phyloP scores from a whole-genome alignment of 2,329 filamentous ascomycete genomes.

The Botryotinia calthae region DNA sequence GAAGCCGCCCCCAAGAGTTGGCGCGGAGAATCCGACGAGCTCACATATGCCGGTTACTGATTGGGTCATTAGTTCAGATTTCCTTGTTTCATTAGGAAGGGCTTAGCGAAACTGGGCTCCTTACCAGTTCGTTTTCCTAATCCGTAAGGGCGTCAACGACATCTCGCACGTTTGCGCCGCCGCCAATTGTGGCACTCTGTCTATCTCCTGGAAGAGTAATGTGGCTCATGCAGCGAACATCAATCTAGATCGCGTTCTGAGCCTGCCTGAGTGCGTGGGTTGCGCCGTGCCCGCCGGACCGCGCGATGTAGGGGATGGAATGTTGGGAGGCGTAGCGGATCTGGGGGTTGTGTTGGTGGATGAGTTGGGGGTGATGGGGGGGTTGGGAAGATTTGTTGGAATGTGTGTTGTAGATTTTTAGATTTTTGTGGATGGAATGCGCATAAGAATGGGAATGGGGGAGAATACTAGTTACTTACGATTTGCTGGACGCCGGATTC shows the following conservation, averaged over 20 bases:
- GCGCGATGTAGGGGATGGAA: conserved; percentile 41
- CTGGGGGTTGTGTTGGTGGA: background rate
- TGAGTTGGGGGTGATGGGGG: accelerated
- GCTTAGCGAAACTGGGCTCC: background rate
- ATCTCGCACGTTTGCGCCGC: background rate
- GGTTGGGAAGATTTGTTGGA: background rate
- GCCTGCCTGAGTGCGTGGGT: conserved; percentile 14
- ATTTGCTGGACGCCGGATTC: conserved; percentile 1
- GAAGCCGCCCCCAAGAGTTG: conserved; percentile 42
- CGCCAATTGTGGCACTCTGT: background rate
- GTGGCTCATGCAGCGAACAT: background rate
- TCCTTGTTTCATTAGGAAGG: background rate
- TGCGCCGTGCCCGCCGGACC: conserved; percentile 51
- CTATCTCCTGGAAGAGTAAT: background rate
- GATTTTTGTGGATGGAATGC: too few species aligned
- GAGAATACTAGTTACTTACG: background rate
- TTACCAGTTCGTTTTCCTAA: conserved; percentile 5
- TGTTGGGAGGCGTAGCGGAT: conserved; percentile 10
- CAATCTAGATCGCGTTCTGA: conserved; percentile 16
- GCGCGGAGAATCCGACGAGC: background rate
- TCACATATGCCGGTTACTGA: background rate
- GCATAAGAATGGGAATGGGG: background rate
- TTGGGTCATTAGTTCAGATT: background rate
- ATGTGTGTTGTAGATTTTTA: background rate
- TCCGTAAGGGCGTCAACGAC: background rate